Base-by-base conservation (phyloP, 192 early-diverging fungal genomes). In the Podila minutissima region DNA sequence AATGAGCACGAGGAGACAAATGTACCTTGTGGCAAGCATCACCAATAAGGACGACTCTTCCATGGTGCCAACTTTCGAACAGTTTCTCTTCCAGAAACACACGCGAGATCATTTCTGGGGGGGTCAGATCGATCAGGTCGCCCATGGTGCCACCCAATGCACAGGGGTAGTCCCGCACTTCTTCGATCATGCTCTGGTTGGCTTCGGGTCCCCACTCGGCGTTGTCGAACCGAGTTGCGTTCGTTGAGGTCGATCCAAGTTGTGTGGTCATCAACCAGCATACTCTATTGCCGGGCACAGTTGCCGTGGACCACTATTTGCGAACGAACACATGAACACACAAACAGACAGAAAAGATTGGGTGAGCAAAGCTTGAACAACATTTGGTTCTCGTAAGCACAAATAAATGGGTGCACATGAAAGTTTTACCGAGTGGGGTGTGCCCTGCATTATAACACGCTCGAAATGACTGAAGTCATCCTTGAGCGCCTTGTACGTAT, bases 41-140 rank as follows among this genome's bases (percentile, higher is more conserved):
- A 8, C 59, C 59, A 31, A 61, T 61, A 6, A 61, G 19, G 1
- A 61, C 59, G 3, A 26, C 26, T 33, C 31, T 22, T 31, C 59
- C 59, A 28, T 28, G 19, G 6, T 61, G 26, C 59, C 59, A 61
- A 32, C 6, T 61, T 8, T 61, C 59, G 17, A 61, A 61, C 0
- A 61, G 29, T 24, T 61, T 61, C 26, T 61, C 59, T 32, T 61
- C 59, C 59, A 61, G 13, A 20, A 61, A 61, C 59, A 61, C 59
- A 7, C 31, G 26, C 4, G 59, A 61, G 26, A 61, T 61, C 59
- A 28, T 35, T 28, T 61, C 31, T 17, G 59, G 28, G 2, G 59
- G 59, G 11, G 59, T 61, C 22, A 19, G 28, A 61, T 61, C 29
- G 31, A 61, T 61, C 26, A 61, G 59, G 59, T 61, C 59, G 6